Evolutionary conservation across 164 flowering plant species (phyloP), one percentile per base, ranked within the genome.

Genomic region (Aristolochia californica): DNA sequence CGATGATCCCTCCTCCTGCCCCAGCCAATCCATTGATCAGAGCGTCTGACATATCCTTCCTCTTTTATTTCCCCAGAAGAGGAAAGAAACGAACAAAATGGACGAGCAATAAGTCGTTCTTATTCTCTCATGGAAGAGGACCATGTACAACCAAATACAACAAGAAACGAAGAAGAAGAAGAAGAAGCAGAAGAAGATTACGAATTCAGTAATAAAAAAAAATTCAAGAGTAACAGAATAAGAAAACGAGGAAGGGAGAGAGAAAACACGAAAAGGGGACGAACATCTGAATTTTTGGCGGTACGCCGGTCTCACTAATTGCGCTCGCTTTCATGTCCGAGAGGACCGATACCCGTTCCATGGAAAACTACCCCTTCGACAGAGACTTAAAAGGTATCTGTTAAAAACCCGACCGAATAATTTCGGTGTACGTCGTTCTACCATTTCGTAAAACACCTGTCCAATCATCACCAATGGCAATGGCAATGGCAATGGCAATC

Each of bases 1-100:
- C 94, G 59, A 91, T 80, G 78, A 91, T 91, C 58, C 96, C 97
- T 16, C 91, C 96, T 26, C 96, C 97, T 48, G 97, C 97, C n/a
- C 96, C 97, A 55, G 97, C 86, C 64, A 91, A 70, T 21, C 97
- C 97, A 64, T 91, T 91, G 83, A 91, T 84, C 78, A 84, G 57
- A 54, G 97, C 97, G 70, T 91, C 96, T 11, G 96, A 90, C 97
- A 90, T 88, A 44, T 38, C 18, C 25, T n/a, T 22, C 34, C 5
- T 23, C 27, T 14, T 28, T 27, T 17, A 23, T n/a, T 34, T 53
- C 43, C 17, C 16, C 30, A 53, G 16, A 27, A 28, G 20, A 10
- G 34, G 56, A 21, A 18, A n/a, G n/a, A 21, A 49, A 21, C 13
- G 10, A 16, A 16, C 21, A n/a, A 28, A 27, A 34, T n/a, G n/a